Evolutionary conservation across 352 stramenopile species (phyloP), one percentile per base, ranked within the genome.

Genomic region (Phytopythium boreale): DNA sequence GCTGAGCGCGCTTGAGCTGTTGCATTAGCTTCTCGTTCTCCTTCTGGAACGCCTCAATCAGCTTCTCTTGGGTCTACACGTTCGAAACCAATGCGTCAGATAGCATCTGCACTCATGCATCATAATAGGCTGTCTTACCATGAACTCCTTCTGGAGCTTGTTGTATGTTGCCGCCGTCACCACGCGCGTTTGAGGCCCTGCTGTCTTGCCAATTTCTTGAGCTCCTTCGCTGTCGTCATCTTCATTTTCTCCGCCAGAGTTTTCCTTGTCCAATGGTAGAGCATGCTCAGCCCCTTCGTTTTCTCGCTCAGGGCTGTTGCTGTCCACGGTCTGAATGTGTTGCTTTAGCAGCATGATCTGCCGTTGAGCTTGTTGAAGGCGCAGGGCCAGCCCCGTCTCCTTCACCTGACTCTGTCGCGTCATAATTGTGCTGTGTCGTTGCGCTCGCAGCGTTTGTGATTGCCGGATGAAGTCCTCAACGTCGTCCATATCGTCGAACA

Each of bases 21-120:
- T 76, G 77, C 87, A 94, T 95, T 2, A 95, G 63, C 27, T 86
- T 81, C 36, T 94, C 82, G 56, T 95, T 95, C 51, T 95, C 87
- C 44, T 80, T 79, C 67, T 94, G 87, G 61, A 87, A 95, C 0
- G 81, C 87, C 62, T 82, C 72, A 62, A 95, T 93, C 26, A 94
- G 71, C 15, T 60, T 79, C 46, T 94, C 85, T 71, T 95, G 87
- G 0, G 80, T 87, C 66, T 87, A 17, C n/a, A 51, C 11, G 27
- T 17, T 31, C 46, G 36, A 59, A n/a, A n/a, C n/a, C 29, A 49
- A 6, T 24, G 3, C 14, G 24, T 37, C 15, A 56, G 27, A 24
- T 24, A n/a, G 22, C 22, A 5, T 12, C 41, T 47, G 15, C 20
- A 3, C 22, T 14, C 7, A 37, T 20, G 31, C 9, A 49, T n/a